A percentile compares a stretch with the other conserved stretches of the same genome.
Evolutionary conservation across 805 yeast species (phyloP).

Genomic region (Yarrowia sp.): DNA sequence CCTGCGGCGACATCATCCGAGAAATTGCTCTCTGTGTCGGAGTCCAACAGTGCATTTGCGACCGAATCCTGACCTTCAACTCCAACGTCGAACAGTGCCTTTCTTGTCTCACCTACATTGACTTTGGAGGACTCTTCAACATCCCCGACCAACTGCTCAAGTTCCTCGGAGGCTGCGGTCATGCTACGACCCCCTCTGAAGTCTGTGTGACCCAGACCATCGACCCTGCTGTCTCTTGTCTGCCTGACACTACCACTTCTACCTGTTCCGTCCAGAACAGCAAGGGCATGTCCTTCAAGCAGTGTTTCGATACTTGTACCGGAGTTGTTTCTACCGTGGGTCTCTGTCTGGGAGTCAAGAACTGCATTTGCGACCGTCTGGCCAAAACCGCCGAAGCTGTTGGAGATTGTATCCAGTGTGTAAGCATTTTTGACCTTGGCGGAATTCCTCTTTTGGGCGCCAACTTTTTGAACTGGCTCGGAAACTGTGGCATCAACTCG

Average conservation of each 20-base stretch:
- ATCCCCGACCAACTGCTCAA: neutral
- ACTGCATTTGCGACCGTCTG: neutral
- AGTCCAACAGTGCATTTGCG: neutral
- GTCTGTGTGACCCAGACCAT: constrained; percentile 14
- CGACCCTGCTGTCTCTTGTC: neutral
- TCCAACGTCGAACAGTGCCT: neutral
- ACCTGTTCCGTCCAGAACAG: neutral
- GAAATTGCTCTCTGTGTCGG: constrained; percentile 10
- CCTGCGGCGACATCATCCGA: constrained; percentile 3
- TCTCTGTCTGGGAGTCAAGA: neutral
- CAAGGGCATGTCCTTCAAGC: neutral
- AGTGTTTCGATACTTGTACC: neutral
- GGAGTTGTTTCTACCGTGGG: neutral
- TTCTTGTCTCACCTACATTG: constrained; percentile 1
- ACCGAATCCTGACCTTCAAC: neutral
- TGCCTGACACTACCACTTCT: neutral
- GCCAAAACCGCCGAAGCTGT: neutral
- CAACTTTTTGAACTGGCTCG: neutral
- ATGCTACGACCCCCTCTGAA: neutral
- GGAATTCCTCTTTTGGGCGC: neutral
- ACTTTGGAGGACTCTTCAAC: neutral
- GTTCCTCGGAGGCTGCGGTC: neutral
- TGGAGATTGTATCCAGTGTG: constrained; percentile 13
- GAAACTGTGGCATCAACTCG: neutral
- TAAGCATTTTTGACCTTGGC: constrained; percentile 2